Percentiles rank a stretch among this genome's conserved stretches.
These are phyloP conservation scores for Funneliformis caledonium DNA, from an alignment of 371 early-diverging fungal genomes.

Conservation along the genomic window DNA sequence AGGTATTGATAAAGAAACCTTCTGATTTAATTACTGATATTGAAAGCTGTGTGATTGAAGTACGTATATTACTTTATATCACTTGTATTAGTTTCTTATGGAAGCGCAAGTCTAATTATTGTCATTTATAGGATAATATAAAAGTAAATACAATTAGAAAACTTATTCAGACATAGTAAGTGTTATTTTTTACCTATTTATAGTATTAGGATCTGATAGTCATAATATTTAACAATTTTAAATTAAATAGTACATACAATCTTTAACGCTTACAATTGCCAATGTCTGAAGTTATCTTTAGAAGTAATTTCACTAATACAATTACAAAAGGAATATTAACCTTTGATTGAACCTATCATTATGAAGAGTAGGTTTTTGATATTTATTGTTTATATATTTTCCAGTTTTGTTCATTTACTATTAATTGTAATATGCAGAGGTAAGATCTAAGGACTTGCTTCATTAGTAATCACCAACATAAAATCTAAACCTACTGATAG, in stretches of 20 bases:
- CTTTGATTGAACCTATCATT: background rate
- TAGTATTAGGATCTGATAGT: background rate
- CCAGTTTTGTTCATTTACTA: too few species aligned
- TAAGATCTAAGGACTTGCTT: background rate
- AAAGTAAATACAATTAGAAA: conserved; percentile 29
- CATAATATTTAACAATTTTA: background rate
- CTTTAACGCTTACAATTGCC: background rate
- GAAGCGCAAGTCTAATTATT: background rate
- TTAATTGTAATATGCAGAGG: background rate
- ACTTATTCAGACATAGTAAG: conserved; percentile 35
- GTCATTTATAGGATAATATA: background rate
- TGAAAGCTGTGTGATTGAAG: conserved; percentile 27
- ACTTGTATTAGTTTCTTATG: background rate
- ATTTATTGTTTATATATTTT: background rate
- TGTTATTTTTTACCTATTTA: background rate
- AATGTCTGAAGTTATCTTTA: background rate
- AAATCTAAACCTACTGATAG: background rate
- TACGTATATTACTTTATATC: background rate
- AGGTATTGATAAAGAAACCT: conserved; percentile 11
- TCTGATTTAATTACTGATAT: conserved; percentile 10
- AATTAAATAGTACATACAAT: conserved; percentile 18
- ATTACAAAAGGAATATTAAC: conserved; percentile 1
- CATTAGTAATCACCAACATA: background rate
- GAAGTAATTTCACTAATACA: background rate
- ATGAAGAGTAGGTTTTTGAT: conserved; percentile 6